These are phyloP conservation scores for Lodderomyces beijingensis DNA, from an alignment of 1,139 yeast species.

Conservation along the genomic window DNA sequence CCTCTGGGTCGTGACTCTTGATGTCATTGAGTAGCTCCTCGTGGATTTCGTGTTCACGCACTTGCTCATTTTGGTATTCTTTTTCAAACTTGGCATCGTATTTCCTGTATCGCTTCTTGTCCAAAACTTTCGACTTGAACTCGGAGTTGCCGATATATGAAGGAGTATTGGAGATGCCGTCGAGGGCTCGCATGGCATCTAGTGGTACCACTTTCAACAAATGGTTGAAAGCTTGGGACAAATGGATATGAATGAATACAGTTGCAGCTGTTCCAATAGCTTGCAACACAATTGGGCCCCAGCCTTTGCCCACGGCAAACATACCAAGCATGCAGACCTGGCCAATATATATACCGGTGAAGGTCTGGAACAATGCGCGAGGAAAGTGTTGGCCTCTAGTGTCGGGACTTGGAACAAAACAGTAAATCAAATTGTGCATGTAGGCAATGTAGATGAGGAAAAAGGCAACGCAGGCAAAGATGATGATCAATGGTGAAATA, in stretches of 20 bases:
- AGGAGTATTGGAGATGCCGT: slow-evolving; percentile 63
- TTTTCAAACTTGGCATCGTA: slow-evolving; percentile 5
- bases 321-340: slow-evolving; percentile 82
- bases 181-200: slow-evolving; percentile 66
- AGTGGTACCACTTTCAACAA: slow-evolving; percentile 56
- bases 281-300: slow-evolving; percentile 88
- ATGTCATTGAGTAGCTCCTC: neutral
- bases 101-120: slow-evolving; percentile 11
- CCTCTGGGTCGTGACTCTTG: slow-evolving; percentile 13
- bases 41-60: slow-evolving; percentile 16
- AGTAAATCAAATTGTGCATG: slow-evolving; percentile 75
- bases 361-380: slow-evolving; percentile 80
- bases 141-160: slow-evolving; percentile 42
- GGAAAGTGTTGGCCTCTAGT: slow-evolving; percentile 85
- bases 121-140: slow-evolving; percentile 31
- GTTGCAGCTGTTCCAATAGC: slow-evolving; percentile 63
- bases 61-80: slow-evolving; percentile 13
- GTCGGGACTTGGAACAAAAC: slow-evolving; percentile 57
- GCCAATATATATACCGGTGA: slow-evolving; percentile 83
- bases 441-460: slow-evolving; percentile 71
- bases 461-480: slow-evolving; percentile 69
- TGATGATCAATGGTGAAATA: slow-evolving; percentile 69
- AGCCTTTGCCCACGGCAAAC: slow-evolving; percentile 85
- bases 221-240: slow-evolving; percentile 62
- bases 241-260: slow-evolving; percentile 56